Base-by-base conservation (phyloP, 805 yeast genomes). In the Tetrapisispora fleetii region DNA sequence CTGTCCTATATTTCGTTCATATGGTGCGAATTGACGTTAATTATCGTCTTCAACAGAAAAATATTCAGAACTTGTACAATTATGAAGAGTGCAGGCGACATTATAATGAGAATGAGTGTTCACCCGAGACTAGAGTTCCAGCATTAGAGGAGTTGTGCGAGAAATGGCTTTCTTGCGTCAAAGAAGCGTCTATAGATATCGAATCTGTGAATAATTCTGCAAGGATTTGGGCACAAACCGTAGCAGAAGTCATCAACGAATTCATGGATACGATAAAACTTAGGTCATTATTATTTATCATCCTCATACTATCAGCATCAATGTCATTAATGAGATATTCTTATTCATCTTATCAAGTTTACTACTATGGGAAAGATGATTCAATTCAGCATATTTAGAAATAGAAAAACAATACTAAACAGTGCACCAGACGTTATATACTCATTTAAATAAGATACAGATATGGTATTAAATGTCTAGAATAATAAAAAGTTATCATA, bases 211-310 rank as follows among this genome's bases (percentile, higher is more conserved):
- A 37, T 27, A 36, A 17, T 3, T 75, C 79, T 44, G 85, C 91
- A 1, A 74, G 74, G 51, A 75, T 88, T 48, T 80, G 89, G 43
- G 95, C 95, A 0, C 89, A 83, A 60, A 82, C 91, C 0, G 74
- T 87, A 56, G 95, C 95, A 1, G 91, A 84, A 52, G 84, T 86
- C 8, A 69, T 88, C 41, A 85, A 88, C 64, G 80, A 89, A 1
- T 87, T 87, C 57, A 67, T 85, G 21, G 77, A 74, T 49, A 83
- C 86, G 2, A 81, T 87, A 37, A 77, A 82, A 32, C 76, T 85
- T 77, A 82, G 85, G 61, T 71, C 89, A 3, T 72, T 85, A 60
- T 52, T 77, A 4, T 72, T 80, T 47, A 55, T 80, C 16, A 50
- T 71, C 4, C 42, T 74, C 1, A 55, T 77, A 19, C 62, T 76